Evolutionary conservation across 352 stramenopile genomes (phyloP).

Genomic region (Pythium sukuiense): DNA sequence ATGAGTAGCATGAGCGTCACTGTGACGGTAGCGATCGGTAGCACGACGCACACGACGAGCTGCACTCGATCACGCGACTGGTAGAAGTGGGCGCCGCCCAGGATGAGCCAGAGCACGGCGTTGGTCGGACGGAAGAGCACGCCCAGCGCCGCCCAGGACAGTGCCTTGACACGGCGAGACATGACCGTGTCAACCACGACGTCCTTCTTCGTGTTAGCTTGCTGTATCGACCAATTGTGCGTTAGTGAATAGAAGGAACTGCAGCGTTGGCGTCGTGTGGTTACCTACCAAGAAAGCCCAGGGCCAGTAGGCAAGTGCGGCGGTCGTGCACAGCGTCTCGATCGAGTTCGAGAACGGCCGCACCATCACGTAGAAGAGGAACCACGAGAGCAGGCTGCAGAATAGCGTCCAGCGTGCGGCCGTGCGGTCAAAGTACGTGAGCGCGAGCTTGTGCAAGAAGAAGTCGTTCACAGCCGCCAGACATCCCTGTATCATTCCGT

Average conservation of each 20-base stretch:
- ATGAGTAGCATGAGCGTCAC: slow-evolving; percentile 66
- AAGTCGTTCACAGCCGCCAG: slow-evolving; percentile 71
- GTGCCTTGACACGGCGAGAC: slow-evolving; percentile 29
- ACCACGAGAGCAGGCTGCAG: slow-evolving; percentile 82
- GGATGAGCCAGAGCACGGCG: slow-evolving; percentile 74
- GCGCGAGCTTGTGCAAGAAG: slow-evolving; percentile 67
- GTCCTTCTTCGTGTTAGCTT: slow-evolving; percentile 28
- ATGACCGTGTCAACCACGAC: slow-evolving; percentile 16
- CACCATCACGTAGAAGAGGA: slow-evolving; percentile 85
- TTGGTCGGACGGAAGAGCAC: slow-evolving; percentile 84
- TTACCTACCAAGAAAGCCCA: slow-evolving; percentile 62
- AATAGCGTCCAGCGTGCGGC: slow-evolving; percentile 71
- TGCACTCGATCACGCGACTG: slow-evolving; percentile 40
- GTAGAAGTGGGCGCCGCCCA: slow-evolving; percentile 54
- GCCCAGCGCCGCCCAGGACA: slow-evolving; percentile 64
- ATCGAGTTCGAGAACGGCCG: slow-evolving; percentile 87
- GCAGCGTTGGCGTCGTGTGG: no score
- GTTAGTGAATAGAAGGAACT: not conserved
- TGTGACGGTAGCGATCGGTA: slow-evolving; percentile 61
- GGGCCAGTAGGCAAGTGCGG: slow-evolving; percentile 73
- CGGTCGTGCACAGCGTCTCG: slow-evolving; percentile 78
- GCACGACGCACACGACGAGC: slow-evolving; percentile 46
- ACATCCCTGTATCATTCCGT: slow-evolving; percentile 36
- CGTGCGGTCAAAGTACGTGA: slow-evolving; percentile 63
- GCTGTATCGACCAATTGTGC: slow-evolving; percentile 6